These are phyloP conservation scores for Aphanomyces cochlioides DNA, from an alignment of 352 stramenopile genomes.

Conservation along the genomic window DNA sequence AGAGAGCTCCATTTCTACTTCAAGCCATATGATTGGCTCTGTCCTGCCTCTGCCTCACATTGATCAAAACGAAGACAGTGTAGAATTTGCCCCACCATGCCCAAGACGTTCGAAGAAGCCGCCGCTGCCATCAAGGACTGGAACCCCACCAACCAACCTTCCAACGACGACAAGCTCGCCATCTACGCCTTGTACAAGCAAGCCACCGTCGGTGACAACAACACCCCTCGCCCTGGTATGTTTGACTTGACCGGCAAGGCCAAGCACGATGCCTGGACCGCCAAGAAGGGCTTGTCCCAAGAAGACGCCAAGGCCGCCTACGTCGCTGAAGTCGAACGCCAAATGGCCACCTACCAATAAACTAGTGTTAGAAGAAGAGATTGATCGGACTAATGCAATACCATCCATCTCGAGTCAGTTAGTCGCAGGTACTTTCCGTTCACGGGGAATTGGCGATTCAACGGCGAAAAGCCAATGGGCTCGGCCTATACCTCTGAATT, in stretches of 20 bases:
- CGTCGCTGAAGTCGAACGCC: constrained; percentile 80
- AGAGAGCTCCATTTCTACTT: background rate
- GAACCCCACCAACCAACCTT: constrained; percentile 23
- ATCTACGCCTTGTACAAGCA: constrained; percentile 91
- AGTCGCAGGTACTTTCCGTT: background rate
- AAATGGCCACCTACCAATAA: constrained; percentile 82
- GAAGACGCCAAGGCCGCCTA: constrained; percentile 87
- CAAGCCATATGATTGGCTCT: constrained; percentile 30
- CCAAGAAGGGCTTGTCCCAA: constrained; percentile 77
- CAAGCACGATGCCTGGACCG: constrained; percentile 87
- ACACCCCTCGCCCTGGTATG: constrained; percentile 75
- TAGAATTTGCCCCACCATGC: constrained; percentile 43
- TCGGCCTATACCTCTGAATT: no score
- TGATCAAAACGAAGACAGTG: no score
- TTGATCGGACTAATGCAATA: no score
- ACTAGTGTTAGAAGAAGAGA: constrained; percentile 7
- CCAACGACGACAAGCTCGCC: constrained; percentile 88
- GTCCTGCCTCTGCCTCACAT: no score
- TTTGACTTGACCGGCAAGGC: constrained; percentile 83
- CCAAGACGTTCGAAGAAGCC: constrained; percentile 76
- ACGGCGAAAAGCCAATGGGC: no score
- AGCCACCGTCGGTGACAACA: constrained; percentile 83
- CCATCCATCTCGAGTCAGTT: background rate
- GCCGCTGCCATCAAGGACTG: constrained; percentile 71
- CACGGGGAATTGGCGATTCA: background rate